These are phyloP conservation scores for Syzygium jambos DNA, from an alignment of 345 rosid species.

Conservation along the genomic window DNA sequence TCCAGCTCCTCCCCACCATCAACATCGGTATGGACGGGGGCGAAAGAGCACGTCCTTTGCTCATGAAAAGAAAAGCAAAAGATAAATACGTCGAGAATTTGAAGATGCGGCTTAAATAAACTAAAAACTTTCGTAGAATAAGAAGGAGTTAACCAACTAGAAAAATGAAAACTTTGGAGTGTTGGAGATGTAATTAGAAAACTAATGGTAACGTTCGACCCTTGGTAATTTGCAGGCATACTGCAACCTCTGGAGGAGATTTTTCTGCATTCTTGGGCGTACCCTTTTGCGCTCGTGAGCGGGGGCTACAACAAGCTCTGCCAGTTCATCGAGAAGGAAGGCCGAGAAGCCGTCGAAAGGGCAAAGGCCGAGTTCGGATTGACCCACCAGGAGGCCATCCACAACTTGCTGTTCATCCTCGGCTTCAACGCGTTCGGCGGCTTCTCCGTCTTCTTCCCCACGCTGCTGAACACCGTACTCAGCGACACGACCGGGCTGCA, in stretches of 20 bases:
- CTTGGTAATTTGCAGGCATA: neutral
- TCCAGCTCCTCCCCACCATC: conserved; percentile 56
- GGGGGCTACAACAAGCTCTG: conserved; percentile 53
- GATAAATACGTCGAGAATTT: neutral
- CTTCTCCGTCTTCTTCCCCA: conserved; percentile 56
- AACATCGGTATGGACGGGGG: conserved; percentile 11
- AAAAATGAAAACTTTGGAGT: neutral
- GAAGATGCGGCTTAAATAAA: neutral
- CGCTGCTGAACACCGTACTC: conserved; percentile 20
- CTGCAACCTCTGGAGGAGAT: conserved; percentile 60
- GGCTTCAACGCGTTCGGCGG: conserved; percentile 92
- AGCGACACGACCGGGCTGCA: conserved; percentile 57
- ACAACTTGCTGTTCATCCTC: conserved; percentile 55
- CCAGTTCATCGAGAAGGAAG: conserved; percentile 39
- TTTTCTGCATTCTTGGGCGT: conserved; percentile 71
- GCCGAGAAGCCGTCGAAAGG: conserved; percentile 33
- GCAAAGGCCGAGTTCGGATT: conserved; percentile 55
- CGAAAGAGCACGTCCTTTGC: neutral
- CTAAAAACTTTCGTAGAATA: no score
- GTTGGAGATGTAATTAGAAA: neutral
- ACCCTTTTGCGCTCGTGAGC: conserved; percentile 49
- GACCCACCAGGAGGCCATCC: conserved; percentile 44
- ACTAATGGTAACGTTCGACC: neutral
- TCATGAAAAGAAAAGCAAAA: neutral
- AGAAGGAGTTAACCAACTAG: no score